Evolutionary conservation across 2,329 filamentous ascomycete species (phyloP), one percentile per base, ranked within the genome.

Genomic region (Rugonectria rugulosa): DNA sequence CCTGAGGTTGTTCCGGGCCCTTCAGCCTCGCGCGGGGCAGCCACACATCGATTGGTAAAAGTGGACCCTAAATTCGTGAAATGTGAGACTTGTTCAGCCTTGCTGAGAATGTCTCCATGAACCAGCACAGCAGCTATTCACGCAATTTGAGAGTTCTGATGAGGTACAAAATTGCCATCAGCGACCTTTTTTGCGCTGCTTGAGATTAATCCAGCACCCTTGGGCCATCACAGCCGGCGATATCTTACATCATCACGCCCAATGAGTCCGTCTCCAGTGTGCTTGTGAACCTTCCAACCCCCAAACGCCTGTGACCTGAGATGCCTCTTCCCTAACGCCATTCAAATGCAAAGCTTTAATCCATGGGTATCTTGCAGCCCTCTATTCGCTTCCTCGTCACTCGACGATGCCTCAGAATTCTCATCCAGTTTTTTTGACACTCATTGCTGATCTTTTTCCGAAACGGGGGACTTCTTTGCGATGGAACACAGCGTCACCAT

Each of bases 391-490:
- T 3, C 24, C 17, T 19, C 10, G 19, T 6, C 17, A 3, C 15
- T 11, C 24, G 24, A 37, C n/a, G 19, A 26, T 49, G 29, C 34
- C 29, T n/a, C 8, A 21, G 24, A 5, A 5, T 14, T 40, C 38
- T 66, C 24, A 68, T 19, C 42, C 7, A 17, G 31, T 42, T 36
- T 68, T 68, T 46, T 70, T 68, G 45, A 56, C 53, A 31, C 62
- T 50, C 29, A 72, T 32, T 12, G 66, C 69, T 20, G 70, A 64
- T 53, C 79, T 75, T 59, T 79, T 79, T 8, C 76, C 77, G n/a
- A 74, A 65, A 24, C 81, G 77, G 4, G 80, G 78, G 9, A 83
- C 69, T 57, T 84, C 82, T 59, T 82, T 82, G 34, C 85, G 80
- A 37, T 79, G 74, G 57, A 81, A 84, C 9, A 73, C 70, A 47